Conservation (phyloP, 352 stramenopile species). For the Phytophthora sansomeana region DNA sequence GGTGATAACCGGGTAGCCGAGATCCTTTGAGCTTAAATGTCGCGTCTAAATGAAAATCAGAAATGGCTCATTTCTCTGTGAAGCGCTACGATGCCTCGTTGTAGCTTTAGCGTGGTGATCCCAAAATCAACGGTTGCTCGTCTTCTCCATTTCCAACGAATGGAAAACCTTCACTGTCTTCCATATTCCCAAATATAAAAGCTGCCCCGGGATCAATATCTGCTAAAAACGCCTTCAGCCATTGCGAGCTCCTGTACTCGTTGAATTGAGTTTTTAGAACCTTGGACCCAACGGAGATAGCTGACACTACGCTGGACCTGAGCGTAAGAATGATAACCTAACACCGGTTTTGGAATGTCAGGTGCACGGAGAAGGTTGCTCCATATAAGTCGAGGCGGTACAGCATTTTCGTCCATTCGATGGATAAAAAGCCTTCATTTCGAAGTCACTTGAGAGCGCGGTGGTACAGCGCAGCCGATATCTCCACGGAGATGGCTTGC, state of each 20-base stretch:
- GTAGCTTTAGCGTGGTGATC: background rate
- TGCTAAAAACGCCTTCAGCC: background rate
- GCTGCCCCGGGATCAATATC: background rate
- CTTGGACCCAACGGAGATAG: background rate
- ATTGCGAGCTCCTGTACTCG: background rate
- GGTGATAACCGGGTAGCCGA: conserved; percentile 13
- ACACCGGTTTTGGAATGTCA: background rate
- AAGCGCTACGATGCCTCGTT: background rate
- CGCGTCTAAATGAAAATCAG: conserved; percentile 2
- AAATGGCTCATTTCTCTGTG: background rate
- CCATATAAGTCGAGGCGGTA: background rate
- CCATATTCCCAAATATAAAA: background rate
- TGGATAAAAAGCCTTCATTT: background rate
- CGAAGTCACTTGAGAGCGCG: background rate
- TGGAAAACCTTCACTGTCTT: background rate
- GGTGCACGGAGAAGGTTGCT: conserved; percentile 2
- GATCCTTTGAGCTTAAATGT: conserved; percentile 18
- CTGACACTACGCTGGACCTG: background rate
- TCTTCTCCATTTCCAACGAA: background rate
- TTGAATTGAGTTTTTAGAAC: conserved; percentile 4
- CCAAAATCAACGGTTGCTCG: background rate
- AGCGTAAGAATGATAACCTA: background rate
- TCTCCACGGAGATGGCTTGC: background rate
- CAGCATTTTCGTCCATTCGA: conserved; percentile 6
- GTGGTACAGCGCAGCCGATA: background rate